Evolutionary conservation across 805 yeast species (phyloP), one percentile per base, ranked within the genome.

Genomic region (Suhomyces sp.): DNA sequence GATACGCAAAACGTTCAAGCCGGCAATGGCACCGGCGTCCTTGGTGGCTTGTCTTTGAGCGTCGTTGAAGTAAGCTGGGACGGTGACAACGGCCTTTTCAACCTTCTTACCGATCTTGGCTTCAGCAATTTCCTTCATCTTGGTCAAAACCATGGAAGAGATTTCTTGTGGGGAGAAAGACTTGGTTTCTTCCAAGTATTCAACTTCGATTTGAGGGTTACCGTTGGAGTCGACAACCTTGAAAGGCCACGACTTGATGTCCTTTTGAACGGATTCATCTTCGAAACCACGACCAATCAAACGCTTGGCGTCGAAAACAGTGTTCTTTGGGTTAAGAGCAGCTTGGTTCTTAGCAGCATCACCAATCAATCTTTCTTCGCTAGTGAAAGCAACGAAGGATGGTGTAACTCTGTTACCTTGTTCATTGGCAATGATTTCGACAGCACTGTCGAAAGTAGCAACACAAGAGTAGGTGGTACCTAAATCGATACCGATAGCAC

Each of bases 31-130:
- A 75, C 80, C 80, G 55, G 80, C 80, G 67, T 75, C 80, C 69
- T 75, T 75, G 71, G 80, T 75, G 56, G 80, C 79, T 70, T 75
- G 80, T 70, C 80, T 72, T 67, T 75, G 80, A 60, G 80, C 78
- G 60, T 75, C 80, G 66, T 75, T 75, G 67, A 75, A 75, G 68
- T 75, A 75, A 68, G 80, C 80, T 68, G 80, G 80, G 58, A 75
- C 80, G 57, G 80, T 75, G 55, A 75, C 70, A 58, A 75, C 80
- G 55, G 80, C 80, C 68, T 75, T 73, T 69, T 73, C 77, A 60
- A 91, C 96, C 68, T 78, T 79, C 68, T 82, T 77, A 71, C 97
- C 97, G 65, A 91, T 82, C 81, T 82, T 88, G 65, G 87, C 85
- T 82, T 91, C 97, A 61, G 97, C 97, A 63, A 88, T 87, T 80